Percentiles rank a stretch among this genome's conserved stretches.
Conservation (phyloP, 2,329 filamentous ascomycete genomes). For the Tolypocladium paradoxum region DNA sequence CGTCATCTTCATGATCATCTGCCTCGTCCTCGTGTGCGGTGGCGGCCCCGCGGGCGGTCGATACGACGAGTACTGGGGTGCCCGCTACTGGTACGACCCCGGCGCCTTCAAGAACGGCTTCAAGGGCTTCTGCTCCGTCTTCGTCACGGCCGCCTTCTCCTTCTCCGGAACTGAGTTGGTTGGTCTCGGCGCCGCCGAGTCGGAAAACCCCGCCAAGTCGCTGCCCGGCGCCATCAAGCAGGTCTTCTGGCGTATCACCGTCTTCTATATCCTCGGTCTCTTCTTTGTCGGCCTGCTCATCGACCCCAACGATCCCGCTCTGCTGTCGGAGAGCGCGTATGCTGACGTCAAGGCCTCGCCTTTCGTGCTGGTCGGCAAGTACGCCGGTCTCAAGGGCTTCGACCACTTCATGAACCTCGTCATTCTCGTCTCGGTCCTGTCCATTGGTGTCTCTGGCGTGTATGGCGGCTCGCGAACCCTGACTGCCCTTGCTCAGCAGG, state of each 20-base stretch:
- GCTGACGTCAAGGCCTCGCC: constrained; percentile 29
- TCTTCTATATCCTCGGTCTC: constrained; percentile 34
- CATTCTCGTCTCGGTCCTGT: constrained; percentile 39
- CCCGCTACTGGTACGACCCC: constrained; percentile 29
- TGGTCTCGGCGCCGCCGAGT: constrained; percentile 57
- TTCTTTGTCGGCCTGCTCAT: constrained; percentile 34
- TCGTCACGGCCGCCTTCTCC: constrained; percentile 58
- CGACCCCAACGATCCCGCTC: constrained; percentile 24
- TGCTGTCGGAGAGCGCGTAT: constrained; percentile 22
- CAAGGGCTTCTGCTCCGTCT: constrained; percentile 55
- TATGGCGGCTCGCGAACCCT: constrained; percentile 44
- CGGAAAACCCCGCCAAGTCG: constrained; percentile 52
- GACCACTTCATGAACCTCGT: constrained; percentile 40
- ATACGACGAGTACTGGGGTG: constrained; percentile 29
- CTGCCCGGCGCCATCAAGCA: constrained; percentile 70
- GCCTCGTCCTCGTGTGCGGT: constrained; percentile 42
- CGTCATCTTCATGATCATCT: constrained; percentile 34
- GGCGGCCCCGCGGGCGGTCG: constrained; percentile 35
- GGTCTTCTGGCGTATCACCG: constrained; percentile 39
- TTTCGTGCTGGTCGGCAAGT: constrained; percentile 36
- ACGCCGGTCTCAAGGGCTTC: constrained; percentile 32
- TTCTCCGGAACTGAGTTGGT: constrained; percentile 58
- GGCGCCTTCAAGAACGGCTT: constrained; percentile 54
- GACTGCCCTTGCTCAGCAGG: constrained; percentile 38
- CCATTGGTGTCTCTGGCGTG: constrained; percentile 39